phyloP scores from a whole-genome alignment of 371 early-diverging fungal species.

The Nosema muscidifuracis region DNA sequence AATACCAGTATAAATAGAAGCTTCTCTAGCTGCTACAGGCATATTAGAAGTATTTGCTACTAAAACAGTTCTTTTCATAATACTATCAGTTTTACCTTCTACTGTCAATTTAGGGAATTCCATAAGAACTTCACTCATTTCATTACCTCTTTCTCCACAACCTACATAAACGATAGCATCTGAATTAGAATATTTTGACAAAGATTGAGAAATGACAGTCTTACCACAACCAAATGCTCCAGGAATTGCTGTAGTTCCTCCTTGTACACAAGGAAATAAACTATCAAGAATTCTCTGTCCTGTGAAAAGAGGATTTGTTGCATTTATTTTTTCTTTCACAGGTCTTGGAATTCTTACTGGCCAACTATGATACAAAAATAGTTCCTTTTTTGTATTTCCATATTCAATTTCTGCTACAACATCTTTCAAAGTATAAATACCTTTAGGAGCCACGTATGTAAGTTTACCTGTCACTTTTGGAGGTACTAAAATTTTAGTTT shows the following conservation, averaged over 20 bases:
- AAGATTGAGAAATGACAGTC: conserved; percentile 98
- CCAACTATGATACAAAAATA: conserved; percentile 94
- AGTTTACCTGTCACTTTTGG: conserved; percentile 86
- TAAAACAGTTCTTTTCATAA: conserved; percentile 98
- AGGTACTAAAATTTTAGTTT: conserved; percentile 79
- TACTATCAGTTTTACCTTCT: conserved; percentile 79
- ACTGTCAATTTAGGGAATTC: conserved; percentile 87
- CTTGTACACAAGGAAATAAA: conserved; percentile 99
- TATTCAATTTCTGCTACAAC: conserved; percentile 85
- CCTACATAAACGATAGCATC: conserved; percentile 99
- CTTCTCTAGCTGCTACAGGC: conserved; percentile 99
- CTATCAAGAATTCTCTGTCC: conserved; percentile 98
- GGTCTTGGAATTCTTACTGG: conserved; percentile 97
- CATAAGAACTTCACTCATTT: conserved; percentile 99
- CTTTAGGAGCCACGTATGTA: conserved; percentile 83
- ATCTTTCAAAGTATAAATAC: conserved; percentile 82
- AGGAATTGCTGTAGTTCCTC: conserved; percentile 99
- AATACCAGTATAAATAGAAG: conserved; percentile 99
- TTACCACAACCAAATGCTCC: conserved; percentile 99
- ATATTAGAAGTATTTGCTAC: conserved; percentile 99
- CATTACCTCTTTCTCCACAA: conserved; percentile 98
- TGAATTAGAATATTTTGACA: conserved; percentile 99
- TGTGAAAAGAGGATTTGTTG: conserved; percentile 88
- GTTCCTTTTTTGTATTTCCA: conserved; percentile 73
- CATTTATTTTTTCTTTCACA: conserved; percentile 84